Base-by-base conservation (phyloP, 345 rosid species). In the Anacardium occidentale region DNA sequence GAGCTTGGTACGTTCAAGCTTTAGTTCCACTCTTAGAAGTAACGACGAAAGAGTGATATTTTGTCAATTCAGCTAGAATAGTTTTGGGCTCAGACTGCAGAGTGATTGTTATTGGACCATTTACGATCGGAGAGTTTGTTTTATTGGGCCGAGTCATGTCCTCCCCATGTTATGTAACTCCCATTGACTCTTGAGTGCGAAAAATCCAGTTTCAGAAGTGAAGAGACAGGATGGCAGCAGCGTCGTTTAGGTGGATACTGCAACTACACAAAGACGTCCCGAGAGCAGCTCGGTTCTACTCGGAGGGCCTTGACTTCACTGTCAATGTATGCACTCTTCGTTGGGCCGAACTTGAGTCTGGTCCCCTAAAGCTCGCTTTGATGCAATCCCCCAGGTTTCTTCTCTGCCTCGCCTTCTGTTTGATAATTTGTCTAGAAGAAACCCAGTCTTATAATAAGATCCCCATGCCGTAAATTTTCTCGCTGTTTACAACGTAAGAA, bases 261-360 rank as follows among this genome's bases (percentile, higher is more conserved):
- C 97, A 93, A 83, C 90, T 96, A 2, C 98, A 96, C 83, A 96
- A 70, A 80, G 98, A 96, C 76, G 98, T 96, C 20, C 96, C 97
- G 15, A 86, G 75, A 71, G 95, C 97, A 10, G 92, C 96, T 64
- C 81, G 83, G n/a, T 91, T 95, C 85, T 95, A 95, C 82, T 85
- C 89, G 15, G 80, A 92, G 76, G 97, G 98, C 50, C 88, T 95
- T 13, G 92, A 90, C 68, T 85, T 93, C 77, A 81, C 96, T 10
- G 88, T 91, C 66, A 86, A 87, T 57, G 90, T 91, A 44, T 91
- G 93, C 76, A 91, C 98, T 18, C 88, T 84, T 56, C 91, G 96
- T 29, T 29, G 32, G 32, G 98, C 96, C 3, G 97, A 95, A 74
- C 94, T 91, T 52, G 85, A 93, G n/a, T 89, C 96, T 0, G 94